Base-by-base conservation (phyloP, 768 basidiomycete species). In the Lactifluus rugatus region DNA sequence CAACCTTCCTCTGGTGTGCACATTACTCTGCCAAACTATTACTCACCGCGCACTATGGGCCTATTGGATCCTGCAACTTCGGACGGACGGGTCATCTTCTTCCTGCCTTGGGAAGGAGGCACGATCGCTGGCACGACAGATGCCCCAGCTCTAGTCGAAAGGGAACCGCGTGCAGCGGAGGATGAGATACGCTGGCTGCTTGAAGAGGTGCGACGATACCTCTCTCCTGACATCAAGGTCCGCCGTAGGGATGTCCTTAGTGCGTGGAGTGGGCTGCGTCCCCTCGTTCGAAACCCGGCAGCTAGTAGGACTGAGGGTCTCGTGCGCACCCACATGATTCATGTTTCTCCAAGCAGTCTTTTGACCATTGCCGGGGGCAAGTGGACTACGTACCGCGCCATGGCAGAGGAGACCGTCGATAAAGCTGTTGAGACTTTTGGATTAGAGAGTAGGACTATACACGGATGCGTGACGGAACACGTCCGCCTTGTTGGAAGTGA, bases 81-180 rank as follows among this genome's bases (percentile, higher is more conserved):
- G 0, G 95, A 99, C 63, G 95, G 95, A 0, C 87, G 95, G 26
- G 94, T 99, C 55, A 95, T 99, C 68, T 99, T 97, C 80, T 96
- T 99, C 81, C 81, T 99, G 10, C 95, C 95, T 0, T 99, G 96
- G 95, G 87, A 97, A 73, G 95, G 95, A 9, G 92, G 87, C 74
- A 93, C 93, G 41, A 93, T 99, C 62, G 95, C 95, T 1, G 95
- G 95, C 25, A 97, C 96, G 2, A 99, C 95, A 8, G 95, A 99
- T 70, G 79, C 88, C 0, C 86, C 87, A 0, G 83, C 87, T 2
- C 68, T 73, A 1, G 87, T 95, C 53, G 76, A 77, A 32, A 77
- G 78, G 37, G 83, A 93, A 63, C 94, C 94, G 5, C 77, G 80
- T 3, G 90, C 94, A 1, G 76, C 79, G 21, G 95, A 98, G 71